phyloP scores from a whole-genome alignment of 257 asterid species.

The Datura wrightii region DNA sequence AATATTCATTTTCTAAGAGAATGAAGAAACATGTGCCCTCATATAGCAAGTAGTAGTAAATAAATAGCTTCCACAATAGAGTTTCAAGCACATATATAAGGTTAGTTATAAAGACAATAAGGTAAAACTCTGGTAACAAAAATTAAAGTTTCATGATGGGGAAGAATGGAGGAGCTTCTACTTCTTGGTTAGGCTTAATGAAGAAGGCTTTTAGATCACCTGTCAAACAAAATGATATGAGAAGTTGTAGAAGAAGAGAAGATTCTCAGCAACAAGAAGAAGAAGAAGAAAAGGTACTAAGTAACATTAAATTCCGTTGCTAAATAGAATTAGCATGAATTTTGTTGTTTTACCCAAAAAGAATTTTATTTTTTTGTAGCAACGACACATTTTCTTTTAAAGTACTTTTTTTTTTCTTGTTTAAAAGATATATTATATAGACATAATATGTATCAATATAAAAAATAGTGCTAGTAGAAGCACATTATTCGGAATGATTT shows the following conservation, averaged over 20 bases:
- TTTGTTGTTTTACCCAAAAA: too few species aligned
- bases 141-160: constrained; percentile 57
- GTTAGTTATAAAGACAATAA: neutral
- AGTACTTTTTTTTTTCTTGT: too few species aligned
- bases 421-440: too few species aligned
- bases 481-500: too few species aligned
- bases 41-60: neutral
- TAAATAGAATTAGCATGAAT: too few species aligned
- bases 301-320: too few species aligned
- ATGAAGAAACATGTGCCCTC: neutral
- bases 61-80: neutral
- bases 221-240: constrained; percentile 43
- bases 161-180: constrained; percentile 53
- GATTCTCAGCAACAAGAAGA: constrained; percentile 46
- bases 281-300: constrained; percentile 64
- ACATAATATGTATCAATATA: too few species aligned
- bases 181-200: constrained; percentile 72
- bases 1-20: neutral
- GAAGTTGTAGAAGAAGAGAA: constrained; percentile 45
- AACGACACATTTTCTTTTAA: too few species aligned
- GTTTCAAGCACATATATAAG: too few species aligned
- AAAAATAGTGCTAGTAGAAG: too few species aligned
- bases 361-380: too few species aligned
- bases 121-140: neutral
- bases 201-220: constrained; percentile 85